Evolutionary conservation across 257 asterid genomes (phyloP).

Genomic region (Gynochthodes officinalis): DNA sequence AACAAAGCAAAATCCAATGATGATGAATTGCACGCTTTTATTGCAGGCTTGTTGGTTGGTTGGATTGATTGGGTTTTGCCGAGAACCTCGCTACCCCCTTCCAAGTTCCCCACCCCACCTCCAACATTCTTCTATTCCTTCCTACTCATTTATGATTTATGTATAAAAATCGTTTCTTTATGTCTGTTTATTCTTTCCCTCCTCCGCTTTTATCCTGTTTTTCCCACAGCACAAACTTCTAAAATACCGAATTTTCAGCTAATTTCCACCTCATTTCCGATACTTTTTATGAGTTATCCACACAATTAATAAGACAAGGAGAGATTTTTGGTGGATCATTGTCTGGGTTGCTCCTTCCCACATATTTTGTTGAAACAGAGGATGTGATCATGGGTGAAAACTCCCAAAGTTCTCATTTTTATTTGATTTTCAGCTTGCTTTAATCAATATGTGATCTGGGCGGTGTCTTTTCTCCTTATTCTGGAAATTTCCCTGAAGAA

Average conservation of each 20-base stretch:
- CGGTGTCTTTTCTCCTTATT: slow-evolving; percentile 3
- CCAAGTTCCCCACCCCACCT: slow-evolving; percentile 7
- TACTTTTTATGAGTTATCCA: background rate
- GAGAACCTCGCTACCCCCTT: slow-evolving; percentile 34
- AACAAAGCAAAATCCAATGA: background rate
- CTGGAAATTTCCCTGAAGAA: slow-evolving; percentile 32
- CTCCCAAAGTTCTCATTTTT: slow-evolving; percentile 1
- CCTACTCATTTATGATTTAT: background rate
- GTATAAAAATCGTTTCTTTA: background rate
- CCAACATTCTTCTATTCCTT: background rate
- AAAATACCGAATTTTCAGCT: slow-evolving; percentile 24
- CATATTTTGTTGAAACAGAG: slow-evolving; percentile 21
- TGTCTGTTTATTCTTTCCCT: background rate
- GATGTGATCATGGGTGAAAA: slow-evolving; percentile 9
- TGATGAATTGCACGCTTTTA: slow-evolving; percentile 22
- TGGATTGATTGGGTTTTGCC: slow-evolving; percentile 23
- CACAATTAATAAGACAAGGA: slow-evolving; percentile 12
- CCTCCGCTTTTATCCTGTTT: slow-evolving; percentile 8
- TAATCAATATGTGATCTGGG: slow-evolving; percentile 17
- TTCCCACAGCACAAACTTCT: slow-evolving; percentile 13
- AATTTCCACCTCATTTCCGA: slow-evolving; percentile 36
- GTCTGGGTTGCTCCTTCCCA: slow-evolving; percentile 25
- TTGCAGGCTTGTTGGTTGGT: slow-evolving; percentile 24
- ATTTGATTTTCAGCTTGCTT: slow-evolving; percentile 8
- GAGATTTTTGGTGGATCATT: slow-evolving; percentile 39